Base-by-base conservation (phyloP, 768 basidiomycete species). In the Leccinum uliginosum region DNA sequence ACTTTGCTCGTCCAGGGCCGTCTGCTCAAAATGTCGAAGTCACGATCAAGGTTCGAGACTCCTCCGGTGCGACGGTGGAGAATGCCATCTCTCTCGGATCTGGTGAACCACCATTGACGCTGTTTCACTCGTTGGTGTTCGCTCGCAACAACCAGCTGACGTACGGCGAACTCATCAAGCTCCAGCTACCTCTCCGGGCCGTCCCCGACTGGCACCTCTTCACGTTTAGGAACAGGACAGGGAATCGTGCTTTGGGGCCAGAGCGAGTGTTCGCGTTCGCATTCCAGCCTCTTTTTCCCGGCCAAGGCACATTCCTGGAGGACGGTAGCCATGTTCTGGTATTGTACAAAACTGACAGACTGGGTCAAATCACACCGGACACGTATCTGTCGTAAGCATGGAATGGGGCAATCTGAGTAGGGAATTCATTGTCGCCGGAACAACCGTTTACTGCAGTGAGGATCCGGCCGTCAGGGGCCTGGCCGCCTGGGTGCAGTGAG, bases 251-350 rank as follows among this genome's bases (percentile, higher is more conserved):
- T 15, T 65, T 70, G 54, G 78, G 74, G 38, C 67, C 74, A 3
- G 93, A 95, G 46, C 80, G 82, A 27, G 89, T 93, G 1, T 98
- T 95, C 63, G 96, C 93, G 1, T 97, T 96, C 65, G 93, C 88
- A 3, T 97, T 89, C 69, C 84, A 96, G 46, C 96, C 95, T 0
- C 77, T 98, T 5, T 89, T 92, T 64, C 85, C 86, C 0, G 84
- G 88, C 55, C 77, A 82, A 9, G 78, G 83, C 21, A 83, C 91
- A 3, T 93, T 93, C 68, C 75, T 97, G 44, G 85, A 93, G 60
- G 96, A 98, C 70, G 96, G 94, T 6, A 85, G 86, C 57, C 96
- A 97, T 69, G 83, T 81, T 4, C 74, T 98, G 46, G 75, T 93
- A 43, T 80, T 98, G 61, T 97, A 96, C 73, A 83, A 83, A 14